Evolutionary conservation across 2,329 filamentous ascomycete genomes (phyloP), one percentile per base, ranked within the genome.

Genomic region (Botrytis cinerea): DNA sequence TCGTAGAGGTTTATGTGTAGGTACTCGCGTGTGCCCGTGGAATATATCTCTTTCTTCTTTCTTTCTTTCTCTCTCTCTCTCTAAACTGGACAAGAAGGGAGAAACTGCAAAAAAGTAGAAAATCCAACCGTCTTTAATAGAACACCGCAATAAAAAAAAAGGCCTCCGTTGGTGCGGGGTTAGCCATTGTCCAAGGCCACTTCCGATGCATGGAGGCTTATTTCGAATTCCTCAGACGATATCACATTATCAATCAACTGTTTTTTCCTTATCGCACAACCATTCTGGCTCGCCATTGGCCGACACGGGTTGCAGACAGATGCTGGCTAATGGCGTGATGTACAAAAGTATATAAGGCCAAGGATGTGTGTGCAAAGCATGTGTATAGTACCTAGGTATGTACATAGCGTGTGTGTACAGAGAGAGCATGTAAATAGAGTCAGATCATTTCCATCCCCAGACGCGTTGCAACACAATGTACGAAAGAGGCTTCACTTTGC

Each of bases 261-360:
- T 20, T 38, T 40, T 67, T 54, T 67, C 18, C 64, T 67, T 67
- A 67, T 67, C 64, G 64, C 12, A 40, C 64, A 8, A 14, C 46
- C 46, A 35, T 28, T 40, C n/a, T 16, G 6, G 46, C 14, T 7
- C 14, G 25, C 1, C 1, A 28, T 28, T 25, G 51, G 9, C 6
- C 6, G 57, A 32, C 46, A 25, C 43, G 6, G 25, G 5, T 7
- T 54, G 48, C 48, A 54, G 48, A 54, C 48, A 54, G 25, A 54
- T 54, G 48, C 32, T 12, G 25, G 16, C 20, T 14, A 51, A 67
- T 67, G 64, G 64, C 46, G 64, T 67, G 46, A 67, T 51, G 61
- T 32, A 54, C n/a, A n/a, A 28, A 57, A 32, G 51, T 32, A n/a
- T 51, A 51, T 51, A 28, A 28, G 28, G 1, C 43, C 18, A 38